Base-by-base conservation (phyloP, 2,329 filamentous ascomycete genomes). In the Penicillium sp. region DNA sequence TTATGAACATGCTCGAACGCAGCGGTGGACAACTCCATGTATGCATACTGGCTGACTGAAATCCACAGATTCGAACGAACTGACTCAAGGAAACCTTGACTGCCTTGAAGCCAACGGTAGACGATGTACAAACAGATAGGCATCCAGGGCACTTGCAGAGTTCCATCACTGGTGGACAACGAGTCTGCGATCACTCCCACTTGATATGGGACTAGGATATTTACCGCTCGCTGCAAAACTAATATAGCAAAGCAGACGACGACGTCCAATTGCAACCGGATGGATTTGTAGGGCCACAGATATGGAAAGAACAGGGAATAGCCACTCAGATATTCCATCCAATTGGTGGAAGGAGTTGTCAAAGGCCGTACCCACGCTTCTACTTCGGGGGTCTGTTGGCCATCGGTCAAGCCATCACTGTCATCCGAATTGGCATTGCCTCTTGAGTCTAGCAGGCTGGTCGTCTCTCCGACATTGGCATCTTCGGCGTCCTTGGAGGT, bases 1-100 rank as follows among this genome's bases (percentile, higher is more conserved):
- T 86, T 87, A 73, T 97, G 92, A 29, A 97, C 92, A 72, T 97
- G 93, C 75, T 96, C 91, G 69, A 97, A 97, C 15, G 91, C 90
- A n/a, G 92, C 91, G 3, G 92, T 91, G 6, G 91, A 95, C 53
- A 97, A 80, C 59, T 92, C 90, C 64, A 89, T 86, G 75, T 96
- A 97, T 0, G 91, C 94, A 70, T 96, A 94, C 71, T 97, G 92
- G 25, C 90, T 90, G 49, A 97, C 90, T 0, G 91, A 91, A 46
- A 96, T 92, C 92, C 93, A 97, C 35, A 97, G 79, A 31, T 90
- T 84, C n/a, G 90, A 87, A 59, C 92, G 83, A 23, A 88, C 65
- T 1, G 90, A 91, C 8, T 90, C 91, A 23, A 97, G 80, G 41
- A 96, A 48, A 31, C 46, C 46, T 27, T 48, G 46, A 4, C 77